Base-by-base conservation (phyloP, 2,329 filamentous ascomycete genomes). In the Aspergillus costaricaensis region DNA sequence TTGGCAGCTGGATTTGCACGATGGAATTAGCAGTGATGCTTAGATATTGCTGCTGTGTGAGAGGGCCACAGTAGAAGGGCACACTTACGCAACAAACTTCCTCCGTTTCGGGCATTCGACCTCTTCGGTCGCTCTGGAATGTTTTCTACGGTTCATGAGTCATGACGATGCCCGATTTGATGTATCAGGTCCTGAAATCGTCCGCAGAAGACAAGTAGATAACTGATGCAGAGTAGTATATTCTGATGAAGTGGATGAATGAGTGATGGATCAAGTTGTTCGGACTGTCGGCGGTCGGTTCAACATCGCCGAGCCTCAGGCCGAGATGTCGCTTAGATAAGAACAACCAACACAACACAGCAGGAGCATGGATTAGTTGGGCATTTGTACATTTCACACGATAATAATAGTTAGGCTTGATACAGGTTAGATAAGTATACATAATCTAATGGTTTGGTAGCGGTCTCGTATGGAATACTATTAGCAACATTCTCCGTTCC, bases 61-160 rank as follows among this genome's bases (percentile, higher is more conserved):
- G 7, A 17, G 12, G 39, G 32, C 25, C 25, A 27, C 25, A 27
- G 25, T 27, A 12, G 25, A 30, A 10, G 48, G 48, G 30, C 21
- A 30, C 17, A 68, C 72, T 52, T 61, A 74, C 72, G 72, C 72
- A 25, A 72, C 67, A 51, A 72, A 72, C 59, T 74, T 74, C 59
- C 68, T 68, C 54, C 66, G 67, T 51, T 69, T 69, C 6, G 60
- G 49, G 7, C 49, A 48, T 55, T 65, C 27, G 27, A 54, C 50
- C 43, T 61, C 57, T n/a, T 62, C 62, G 58, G 55, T 49, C 15
- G 52, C 30, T 57, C 54, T 59, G 47, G 49, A 58, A 32, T 47
- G 51, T 55, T 57, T 60, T 63, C 48, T 63, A 54, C 60, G 61
- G 36, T 63, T 63, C 62, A 67, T 65, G 27, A 55, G 41, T 55